phyloP scores from a whole-genome alignment of 768 basidiomycete genomes.

The Boletus eberwhitei region DNA sequence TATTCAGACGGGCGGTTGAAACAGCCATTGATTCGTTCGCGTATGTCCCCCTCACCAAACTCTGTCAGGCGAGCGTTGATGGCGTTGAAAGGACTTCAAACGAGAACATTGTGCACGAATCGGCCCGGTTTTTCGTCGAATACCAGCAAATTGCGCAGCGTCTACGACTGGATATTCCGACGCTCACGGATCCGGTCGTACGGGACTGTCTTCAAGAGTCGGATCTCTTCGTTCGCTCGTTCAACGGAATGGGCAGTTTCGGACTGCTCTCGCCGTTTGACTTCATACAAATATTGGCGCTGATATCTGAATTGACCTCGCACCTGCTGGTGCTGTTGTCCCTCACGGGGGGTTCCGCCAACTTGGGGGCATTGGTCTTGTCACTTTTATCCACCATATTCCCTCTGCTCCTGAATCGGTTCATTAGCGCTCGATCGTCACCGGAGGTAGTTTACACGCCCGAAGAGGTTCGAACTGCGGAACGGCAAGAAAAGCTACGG shows the following conservation, averaged over 20 bases:
- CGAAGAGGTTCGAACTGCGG: constrained; percentile 60
- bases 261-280: constrained; percentile 80
- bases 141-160: constrained; percentile 77
- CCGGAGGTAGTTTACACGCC: constrained; percentile 46
- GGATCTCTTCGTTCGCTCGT: constrained; percentile 80
- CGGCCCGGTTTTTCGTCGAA: constrained; percentile 72
- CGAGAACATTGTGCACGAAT: constrained; percentile 68
- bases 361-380: constrained; percentile 55
- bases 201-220: constrained; percentile 84
- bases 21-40: constrained; percentile 66
- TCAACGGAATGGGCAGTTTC: constrained; percentile 68
- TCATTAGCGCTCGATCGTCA: constrained; percentile 39
- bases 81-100: constrained; percentile 52
- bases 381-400: constrained; percentile 60
- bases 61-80: constrained; percentile 8
- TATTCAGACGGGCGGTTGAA: constrained; percentile 62
- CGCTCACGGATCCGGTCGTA: constrained; percentile 66
- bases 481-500: constrained; percentile 73
- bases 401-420: constrained; percentile 56
- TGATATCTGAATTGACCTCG: constrained; percentile 67
- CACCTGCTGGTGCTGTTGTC: constrained; percentile 68
- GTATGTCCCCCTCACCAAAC: constrained; percentile 44
- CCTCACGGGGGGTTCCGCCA: constrained; percentile 51
- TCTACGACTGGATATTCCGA: constrained; percentile 73
- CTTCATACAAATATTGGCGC: constrained; percentile 68